Base-by-base conservation (phyloP, 176 grass and related monocot genomes). In the Cocos nucifera region DNA sequence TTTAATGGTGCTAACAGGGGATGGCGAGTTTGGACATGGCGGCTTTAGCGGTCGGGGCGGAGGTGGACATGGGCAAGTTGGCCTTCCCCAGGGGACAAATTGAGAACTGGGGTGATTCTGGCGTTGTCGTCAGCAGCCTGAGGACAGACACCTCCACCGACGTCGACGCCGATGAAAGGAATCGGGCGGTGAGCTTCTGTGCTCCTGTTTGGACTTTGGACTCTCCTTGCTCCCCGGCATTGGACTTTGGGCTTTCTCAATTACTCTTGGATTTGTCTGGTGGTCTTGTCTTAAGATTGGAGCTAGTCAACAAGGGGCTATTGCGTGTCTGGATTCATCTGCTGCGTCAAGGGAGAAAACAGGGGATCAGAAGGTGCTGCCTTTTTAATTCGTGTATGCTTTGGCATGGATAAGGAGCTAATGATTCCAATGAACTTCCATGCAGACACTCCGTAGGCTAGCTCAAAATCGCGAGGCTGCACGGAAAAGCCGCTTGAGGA, bases 31-130 rank as follows among this genome's bases (percentile, higher is more conserved):
- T 85, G 22, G 87, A 77, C 67, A 86, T 86, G 88, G 67, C 70
- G 57, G 61, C 73, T 65, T 24, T 51, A 25, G 54, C 26, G 19
- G 51, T 16, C 22, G 74, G 71, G 27, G 73, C 68, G 79, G 70
- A 39, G 22, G 4, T 68, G 15, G 85, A 79, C 0, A 58, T 51
- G 8, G 70, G 44, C 30, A 24, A 73, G 30, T 63, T 79, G 69
- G 50, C 57, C 60, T n/a, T 63, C 59, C 72, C 79, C 16, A 79
- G 82, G 70, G 73, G 59, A 49, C 92, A 82, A 35, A 50, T 81
- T 19, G 87, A 92, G 51, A 83, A 92, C 78, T 98, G 87, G 93
- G 77, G 72, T 8, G 84, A 98, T 61, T 92, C 84, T 52, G 76
- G 76, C 58, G 53, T 92, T 59, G 79, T 77, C 19, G 81, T 73